phyloP scores from a whole-genome alignment of 139 green algal species.

The Tetraselmis striata region DNA sequence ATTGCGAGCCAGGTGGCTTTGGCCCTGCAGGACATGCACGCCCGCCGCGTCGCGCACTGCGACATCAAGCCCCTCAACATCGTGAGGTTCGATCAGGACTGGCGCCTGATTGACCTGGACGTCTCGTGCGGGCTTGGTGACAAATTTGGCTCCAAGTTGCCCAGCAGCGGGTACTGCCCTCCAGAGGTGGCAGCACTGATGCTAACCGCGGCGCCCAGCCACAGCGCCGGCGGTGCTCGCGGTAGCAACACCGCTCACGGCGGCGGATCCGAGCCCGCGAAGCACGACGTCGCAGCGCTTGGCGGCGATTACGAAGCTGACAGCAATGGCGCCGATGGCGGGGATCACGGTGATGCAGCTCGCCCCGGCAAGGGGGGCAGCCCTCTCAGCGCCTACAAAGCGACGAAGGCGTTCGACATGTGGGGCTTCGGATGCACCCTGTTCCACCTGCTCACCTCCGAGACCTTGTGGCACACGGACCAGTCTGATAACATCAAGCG shows the following conservation, averaged over 20 bases:
- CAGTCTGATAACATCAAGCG: not conserved
- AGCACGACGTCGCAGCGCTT: too few species aligned
- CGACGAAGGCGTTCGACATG: too few species aligned
- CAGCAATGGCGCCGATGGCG: too few species aligned
- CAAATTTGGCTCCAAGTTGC: not conserved
- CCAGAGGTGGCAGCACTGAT: not conserved
- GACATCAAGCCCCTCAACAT: conserved; percentile 4
- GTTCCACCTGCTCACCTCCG: not conserved
- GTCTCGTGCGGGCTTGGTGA: not conserved
- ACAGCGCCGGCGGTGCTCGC: too few species aligned
- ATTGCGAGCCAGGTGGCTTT: not conserved
- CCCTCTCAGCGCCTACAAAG: too few species aligned
- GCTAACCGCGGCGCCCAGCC: too few species aligned
- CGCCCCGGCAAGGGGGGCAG: too few species aligned
- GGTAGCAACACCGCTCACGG: too few species aligned
- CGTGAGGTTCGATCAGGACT: not conserved
- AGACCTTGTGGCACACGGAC: conserved; percentile 1
- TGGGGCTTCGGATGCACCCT: not conserved
- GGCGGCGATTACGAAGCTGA: too few species aligned
- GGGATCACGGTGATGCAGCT: too few species aligned
- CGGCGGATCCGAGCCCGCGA: too few species aligned
- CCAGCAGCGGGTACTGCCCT: not conserved
- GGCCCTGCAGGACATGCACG: not conserved
- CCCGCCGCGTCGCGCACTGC: not conserved
- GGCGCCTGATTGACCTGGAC: conserved; percentile 2